These are phyloP conservation scores for Tarenaya hassleriana DNA, from an alignment of 345 rosid genomes.

Conservation along the genomic window DNA sequence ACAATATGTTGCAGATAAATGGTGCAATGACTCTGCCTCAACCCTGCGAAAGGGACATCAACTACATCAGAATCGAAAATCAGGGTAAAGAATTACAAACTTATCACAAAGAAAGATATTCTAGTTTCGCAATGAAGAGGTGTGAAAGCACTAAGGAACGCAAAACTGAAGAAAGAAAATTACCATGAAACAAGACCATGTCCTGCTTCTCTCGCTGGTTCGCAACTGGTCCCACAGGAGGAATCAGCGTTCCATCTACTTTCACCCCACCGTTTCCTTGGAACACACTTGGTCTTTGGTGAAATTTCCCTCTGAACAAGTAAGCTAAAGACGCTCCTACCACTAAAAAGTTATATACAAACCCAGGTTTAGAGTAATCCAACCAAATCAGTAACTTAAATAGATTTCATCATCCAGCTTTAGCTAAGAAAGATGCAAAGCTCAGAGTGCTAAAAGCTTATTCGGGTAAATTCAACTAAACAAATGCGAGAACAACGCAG, in stretches of 20 bases:
- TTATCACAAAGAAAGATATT: not conserved
- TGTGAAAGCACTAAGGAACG: not conserved
- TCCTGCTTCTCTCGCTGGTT: constrained; percentile 35
- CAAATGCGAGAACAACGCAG: not conserved
- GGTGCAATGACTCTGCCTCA: constrained; percentile 65
- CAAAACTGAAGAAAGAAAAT: not conserved
- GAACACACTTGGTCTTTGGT: constrained; percentile 49
- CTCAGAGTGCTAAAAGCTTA: too few species aligned
- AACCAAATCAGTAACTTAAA: too few species aligned
- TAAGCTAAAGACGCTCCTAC: constrained; percentile 49
- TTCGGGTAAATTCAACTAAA: too few species aligned
- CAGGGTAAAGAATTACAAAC: constrained; percentile 5
- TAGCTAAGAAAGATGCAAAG: too few species aligned
- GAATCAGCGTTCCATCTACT: constrained; percentile 32
- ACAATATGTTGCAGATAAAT: constrained; percentile 67
- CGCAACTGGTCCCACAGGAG: not conserved
- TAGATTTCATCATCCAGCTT: too few species aligned
- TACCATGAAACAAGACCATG: constrained; percentile 74
- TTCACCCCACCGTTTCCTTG: constrained; percentile 56
- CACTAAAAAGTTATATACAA: constrained; percentile 22
- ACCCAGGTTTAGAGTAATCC: too few species aligned
- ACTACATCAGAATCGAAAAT: not conserved
- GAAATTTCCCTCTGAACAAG: constrained; percentile 63
- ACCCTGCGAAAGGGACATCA: constrained; percentile 39
- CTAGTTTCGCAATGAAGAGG: not conserved